phyloP scores from a whole-genome alignment of 306 rosid species.

The Fragaria vesca region DNA sequence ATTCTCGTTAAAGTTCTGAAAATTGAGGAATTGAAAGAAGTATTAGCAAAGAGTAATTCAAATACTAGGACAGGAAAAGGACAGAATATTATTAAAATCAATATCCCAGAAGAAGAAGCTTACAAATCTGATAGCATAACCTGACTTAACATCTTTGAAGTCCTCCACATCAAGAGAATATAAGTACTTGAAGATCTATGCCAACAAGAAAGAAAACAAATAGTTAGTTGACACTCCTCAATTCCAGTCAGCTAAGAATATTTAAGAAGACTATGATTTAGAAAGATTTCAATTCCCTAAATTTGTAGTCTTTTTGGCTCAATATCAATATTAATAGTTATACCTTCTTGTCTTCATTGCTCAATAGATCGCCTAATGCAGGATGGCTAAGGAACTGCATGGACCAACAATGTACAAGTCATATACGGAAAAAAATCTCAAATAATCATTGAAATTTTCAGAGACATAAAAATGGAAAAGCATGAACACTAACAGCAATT shows the following conservation, averaged over 20 bases:
- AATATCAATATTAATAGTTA: slow-evolving; percentile 16
- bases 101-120: slow-evolving; percentile 30
- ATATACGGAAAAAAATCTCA: background rate
- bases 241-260: slow-evolving; percentile 14
- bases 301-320: background rate
- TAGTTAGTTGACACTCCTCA: slow-evolving; percentile 11
- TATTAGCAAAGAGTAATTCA: background rate
- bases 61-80: slow-evolving; percentile 4
- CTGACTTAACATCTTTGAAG: slow-evolving; percentile 57
- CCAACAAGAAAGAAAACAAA: slow-evolving; percentile 20
- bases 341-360: slow-evolving; percentile 65
- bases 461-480: background rate
- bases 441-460: background rate
- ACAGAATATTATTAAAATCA: background rate
- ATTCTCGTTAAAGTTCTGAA: slow-evolving; percentile 54
- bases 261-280: background rate
- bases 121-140: slow-evolving; percentile 63
- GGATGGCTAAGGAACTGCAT: slow-evolving; percentile 92
- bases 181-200: slow-evolving; percentile 59
- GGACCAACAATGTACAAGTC: slow-evolving; percentile 23
- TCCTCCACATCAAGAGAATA: slow-evolving; percentile 60
- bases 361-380: slow-evolving; percentile 62
- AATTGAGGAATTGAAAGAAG: slow-evolving; percentile 18
- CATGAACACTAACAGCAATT: slow-evolving; percentile 69
- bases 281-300: background rate